Percentiles rank a stretch among this genome's conserved stretches.
phyloP scores from a whole-genome alignment of 805 yeast species.

The Saturnispora saitoi region DNA sequence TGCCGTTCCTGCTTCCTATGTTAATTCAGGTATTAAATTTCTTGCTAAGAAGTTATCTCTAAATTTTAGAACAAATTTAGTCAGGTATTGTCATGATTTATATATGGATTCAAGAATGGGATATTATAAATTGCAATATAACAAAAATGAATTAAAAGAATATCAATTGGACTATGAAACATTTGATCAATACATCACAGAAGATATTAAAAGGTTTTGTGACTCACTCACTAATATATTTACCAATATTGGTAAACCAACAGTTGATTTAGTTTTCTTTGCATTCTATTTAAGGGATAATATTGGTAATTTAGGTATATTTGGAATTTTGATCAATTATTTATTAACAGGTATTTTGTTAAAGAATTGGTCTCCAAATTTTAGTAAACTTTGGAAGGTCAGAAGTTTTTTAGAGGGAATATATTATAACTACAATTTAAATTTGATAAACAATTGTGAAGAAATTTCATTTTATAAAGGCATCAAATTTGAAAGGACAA shows the following conservation, averaged over 20 bases:
- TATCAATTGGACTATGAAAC: conserved; percentile 42
- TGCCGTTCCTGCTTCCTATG: conserved; percentile 89
- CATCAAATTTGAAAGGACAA: conserved; percentile 62
- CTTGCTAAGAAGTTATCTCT: conserved; percentile 68
- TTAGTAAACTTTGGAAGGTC: conserved; percentile 65
- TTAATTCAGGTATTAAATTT: conserved; percentile 82
- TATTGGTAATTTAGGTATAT: conserved; percentile 78
- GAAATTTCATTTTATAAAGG: conserved; percentile 95
- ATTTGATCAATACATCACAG: conserved; percentile 80
- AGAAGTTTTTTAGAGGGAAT: conserved; percentile 81
- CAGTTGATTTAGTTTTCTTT: conserved; percentile 77
- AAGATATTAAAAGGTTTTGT: conserved; percentile 74
- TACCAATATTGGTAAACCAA: conserved; percentile 86
- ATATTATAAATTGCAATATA: conserved; percentile 71
- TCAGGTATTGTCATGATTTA: conserved; percentile 83
- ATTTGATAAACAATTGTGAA: conserved; percentile 80
- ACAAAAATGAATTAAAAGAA: conserved; percentile 30
- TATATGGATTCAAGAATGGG: conserved; percentile 75
- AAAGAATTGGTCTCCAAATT: conserved; percentile 71
- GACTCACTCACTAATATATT: conserved; percentile 75
- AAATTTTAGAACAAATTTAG: conserved; percentile 75
- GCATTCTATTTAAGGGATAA: conserved; percentile 76
- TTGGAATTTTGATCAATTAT: conserved; percentile 76
- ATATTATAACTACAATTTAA: conserved; percentile 78
- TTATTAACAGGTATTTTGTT: conserved; percentile 68